These are phyloP conservation scores for Teunomyces gatunensis DNA, from an alignment of 805 yeast species.

Conservation along the genomic window DNA sequence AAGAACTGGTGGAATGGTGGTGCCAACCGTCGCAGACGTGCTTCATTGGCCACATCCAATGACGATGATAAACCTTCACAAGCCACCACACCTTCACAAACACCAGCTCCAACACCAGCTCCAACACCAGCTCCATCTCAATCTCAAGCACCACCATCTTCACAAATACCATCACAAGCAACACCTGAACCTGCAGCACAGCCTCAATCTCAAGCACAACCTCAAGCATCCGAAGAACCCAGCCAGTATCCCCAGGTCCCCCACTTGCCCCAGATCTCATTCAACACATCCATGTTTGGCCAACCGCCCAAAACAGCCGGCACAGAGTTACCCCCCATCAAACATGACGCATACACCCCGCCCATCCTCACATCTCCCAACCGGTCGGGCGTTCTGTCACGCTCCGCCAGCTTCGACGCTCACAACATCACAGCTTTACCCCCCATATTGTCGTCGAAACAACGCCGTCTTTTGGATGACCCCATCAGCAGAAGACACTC, in stretches of 20 bases:
- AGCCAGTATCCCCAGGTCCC: constrained; percentile 14
- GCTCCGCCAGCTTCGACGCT: constrained; percentile 8
- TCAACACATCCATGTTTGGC: constrained; percentile 42
- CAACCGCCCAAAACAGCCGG: constrained; percentile 5
- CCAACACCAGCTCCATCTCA: neutral
- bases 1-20: constrained; percentile 98
- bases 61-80: constrained; percentile 6
- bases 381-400: neutral
- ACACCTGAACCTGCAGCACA: neutral
- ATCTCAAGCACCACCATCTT: neutral
- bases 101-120: neutral
- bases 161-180: neutral
- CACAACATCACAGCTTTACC: constrained; percentile 10
- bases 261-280: constrained; percentile 33
- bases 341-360: constrained; percentile 4
- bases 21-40: constrained; percentile 74
- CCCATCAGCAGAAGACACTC: constrained; percentile 14
- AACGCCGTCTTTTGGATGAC: constrained; percentile 14
- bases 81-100: neutral
- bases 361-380: constrained; percentile 6
- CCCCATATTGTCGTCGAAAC: constrained; percentile 11
- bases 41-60: constrained; percentile 18
- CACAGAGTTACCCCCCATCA: neutral
- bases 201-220: neutral
- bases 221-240: neutral